phyloP scores from a whole-genome alignment of 2,329 filamentous ascomycete species.

The Nothophoma quercina region DNA sequence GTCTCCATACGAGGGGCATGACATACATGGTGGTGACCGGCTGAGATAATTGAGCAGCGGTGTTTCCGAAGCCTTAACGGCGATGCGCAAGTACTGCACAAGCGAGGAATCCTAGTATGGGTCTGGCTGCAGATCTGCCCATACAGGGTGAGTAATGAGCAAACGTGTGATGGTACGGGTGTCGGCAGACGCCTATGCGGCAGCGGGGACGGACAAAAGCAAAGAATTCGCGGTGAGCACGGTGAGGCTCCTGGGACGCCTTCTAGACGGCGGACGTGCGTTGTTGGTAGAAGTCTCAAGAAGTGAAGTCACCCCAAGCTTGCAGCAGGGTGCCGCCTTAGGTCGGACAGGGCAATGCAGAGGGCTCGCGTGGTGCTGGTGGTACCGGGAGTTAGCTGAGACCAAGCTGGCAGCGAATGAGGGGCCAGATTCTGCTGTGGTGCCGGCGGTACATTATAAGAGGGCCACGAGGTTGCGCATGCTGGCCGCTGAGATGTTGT shows the following conservation, averaged over 20 bases:
- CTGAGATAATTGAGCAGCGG: conserved; percentile 26
- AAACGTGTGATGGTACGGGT: conserved; percentile 31
- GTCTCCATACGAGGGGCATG: conserved; percentile 44
- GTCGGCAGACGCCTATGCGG: conserved; percentile 40
- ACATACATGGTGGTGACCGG: conserved; percentile 48
- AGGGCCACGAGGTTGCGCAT: conserved; percentile 47
- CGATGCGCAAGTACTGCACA: conserved; percentile 38
- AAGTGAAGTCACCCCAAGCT: conserved; percentile 37
- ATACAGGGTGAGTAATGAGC: conserved; percentile 38
- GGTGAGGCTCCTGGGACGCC: conserved; percentile 30
- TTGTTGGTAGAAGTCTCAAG: conserved; percentile 35
- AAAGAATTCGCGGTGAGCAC: conserved; percentile 28
- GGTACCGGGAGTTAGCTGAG: conserved; percentile 33
- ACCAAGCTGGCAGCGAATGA: conserved; percentile 35
- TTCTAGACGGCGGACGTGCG: conserved; percentile 37
- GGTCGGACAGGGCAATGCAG: conserved; percentile 28
- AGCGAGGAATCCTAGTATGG: conserved; percentile 37
- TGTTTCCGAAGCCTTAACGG: conserved; percentile 18
- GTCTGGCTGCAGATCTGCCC: conserved; percentile 38
- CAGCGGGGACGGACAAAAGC: conserved; percentile 35
- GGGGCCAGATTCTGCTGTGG: conserved; percentile 32
- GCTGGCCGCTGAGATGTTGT: conserved; percentile 40
- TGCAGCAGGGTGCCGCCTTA: conserved; percentile 31
- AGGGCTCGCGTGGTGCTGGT: conserved; percentile 38
- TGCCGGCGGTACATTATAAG: conserved; percentile 37